Conservation (phyloP, 257 asterid genomes). For the Solanum chiquidenum region DNA sequence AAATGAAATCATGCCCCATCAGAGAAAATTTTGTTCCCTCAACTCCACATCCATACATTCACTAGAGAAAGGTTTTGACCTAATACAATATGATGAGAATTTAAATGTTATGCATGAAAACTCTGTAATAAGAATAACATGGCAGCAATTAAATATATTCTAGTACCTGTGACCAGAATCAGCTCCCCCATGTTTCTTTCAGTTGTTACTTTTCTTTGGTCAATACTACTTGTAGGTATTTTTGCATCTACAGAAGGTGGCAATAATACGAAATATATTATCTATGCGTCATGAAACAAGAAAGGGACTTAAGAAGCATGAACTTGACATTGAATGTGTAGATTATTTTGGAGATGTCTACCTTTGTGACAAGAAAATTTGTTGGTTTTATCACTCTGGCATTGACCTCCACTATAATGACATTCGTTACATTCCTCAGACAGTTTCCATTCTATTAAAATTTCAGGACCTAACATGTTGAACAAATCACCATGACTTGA, state of each 20-base stretch:
- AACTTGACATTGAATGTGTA: neutral
- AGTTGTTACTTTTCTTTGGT: neutral
- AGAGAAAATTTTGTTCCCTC: too few species aligned
- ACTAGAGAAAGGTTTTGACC: neutral
- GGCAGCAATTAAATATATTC: neutral
- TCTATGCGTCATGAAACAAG: neutral
- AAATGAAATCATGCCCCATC: too few species aligned
- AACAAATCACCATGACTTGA: too few species aligned
- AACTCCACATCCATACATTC: too few species aligned
- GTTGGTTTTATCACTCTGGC: too few species aligned
- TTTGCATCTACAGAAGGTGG: neutral
- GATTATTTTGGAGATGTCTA: neutral
- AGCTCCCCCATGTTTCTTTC: neutral
- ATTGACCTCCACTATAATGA: too few species aligned
- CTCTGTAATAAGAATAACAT: neutral
- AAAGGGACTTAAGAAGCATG: neutral
- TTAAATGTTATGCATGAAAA: neutral
- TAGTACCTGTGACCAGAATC: neutral
- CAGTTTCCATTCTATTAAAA: too few species aligned
- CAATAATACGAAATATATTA: neutral
- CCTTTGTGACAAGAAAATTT: too few species aligned
- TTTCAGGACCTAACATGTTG: too few species aligned
- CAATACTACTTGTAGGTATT: neutral
- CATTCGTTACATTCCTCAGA: too few species aligned
- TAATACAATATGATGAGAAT: neutral